These are phyloP conservation scores for Suillus subluteus DNA, from an alignment of 768 basidiomycete species.

Conservation along the genomic window DNA sequence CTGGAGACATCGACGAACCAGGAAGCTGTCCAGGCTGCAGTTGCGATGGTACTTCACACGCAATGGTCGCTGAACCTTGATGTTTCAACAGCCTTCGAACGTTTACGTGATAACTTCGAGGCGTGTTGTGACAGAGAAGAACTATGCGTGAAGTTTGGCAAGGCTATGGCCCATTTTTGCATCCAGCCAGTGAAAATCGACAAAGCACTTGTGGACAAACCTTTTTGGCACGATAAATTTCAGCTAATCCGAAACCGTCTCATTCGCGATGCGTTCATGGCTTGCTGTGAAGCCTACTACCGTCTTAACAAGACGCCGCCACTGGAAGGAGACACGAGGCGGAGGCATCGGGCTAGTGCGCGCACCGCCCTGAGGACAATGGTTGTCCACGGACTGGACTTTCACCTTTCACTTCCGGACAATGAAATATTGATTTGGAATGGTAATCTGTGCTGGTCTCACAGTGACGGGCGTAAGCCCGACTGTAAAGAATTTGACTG, in stretches of 20 bases:
- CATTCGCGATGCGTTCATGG: not conserved
- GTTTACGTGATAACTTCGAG: not conserved
- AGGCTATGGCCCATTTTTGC: not conserved
- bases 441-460: not conserved
- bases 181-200: not conserved
- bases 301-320: too few species aligned
- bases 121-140: not conserved
- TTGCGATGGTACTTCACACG: not conserved
- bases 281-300: not conserved
- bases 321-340: not conserved
- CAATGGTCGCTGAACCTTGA: not conserved
- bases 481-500: not conserved
- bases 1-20: not conserved
- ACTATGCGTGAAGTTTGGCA: not conserved
- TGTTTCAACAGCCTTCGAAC: not conserved
- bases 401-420: not conserved
- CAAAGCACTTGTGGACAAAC: not conserved
- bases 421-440: not conserved
- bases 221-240: not conserved
- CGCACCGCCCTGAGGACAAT: not conserved
- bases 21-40: not conserved
- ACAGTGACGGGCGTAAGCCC: too few species aligned
- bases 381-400: not conserved
- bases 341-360: not conserved
- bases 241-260: not conserved